phyloP scores from a whole-genome alignment of 2,329 filamentous ascomycete genomes.

The Dactylonectria macrodidyma region DNA sequence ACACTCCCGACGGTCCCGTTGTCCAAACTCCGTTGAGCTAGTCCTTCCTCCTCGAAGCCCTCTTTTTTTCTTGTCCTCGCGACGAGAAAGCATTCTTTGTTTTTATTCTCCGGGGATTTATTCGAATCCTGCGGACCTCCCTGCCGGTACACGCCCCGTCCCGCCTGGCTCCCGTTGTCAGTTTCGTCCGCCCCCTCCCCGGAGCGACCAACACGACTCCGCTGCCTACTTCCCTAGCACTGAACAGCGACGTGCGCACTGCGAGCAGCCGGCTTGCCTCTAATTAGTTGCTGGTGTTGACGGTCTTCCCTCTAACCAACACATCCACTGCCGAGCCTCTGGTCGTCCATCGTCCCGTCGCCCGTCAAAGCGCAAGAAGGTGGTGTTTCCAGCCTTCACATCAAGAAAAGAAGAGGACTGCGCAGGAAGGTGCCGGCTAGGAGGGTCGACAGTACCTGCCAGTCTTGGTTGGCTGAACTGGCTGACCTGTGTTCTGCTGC shows the following conservation, averaged over 20 bases:
- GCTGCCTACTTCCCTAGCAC: slow-evolving; percentile 14
- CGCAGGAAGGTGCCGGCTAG: slow-evolving; percentile 12
- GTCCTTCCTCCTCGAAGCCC: slow-evolving; percentile 20
- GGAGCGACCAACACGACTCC: slow-evolving; percentile 16
- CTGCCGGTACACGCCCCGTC: slow-evolving; percentile 22
- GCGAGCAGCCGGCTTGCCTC: slow-evolving; percentile 3
- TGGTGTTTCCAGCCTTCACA: background rate
- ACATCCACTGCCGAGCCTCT: slow-evolving; percentile 1
- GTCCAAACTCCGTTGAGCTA: slow-evolving; percentile 2
- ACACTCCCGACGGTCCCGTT: slow-evolving; percentile 40
- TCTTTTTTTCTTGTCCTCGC: slow-evolving; percentile 18
- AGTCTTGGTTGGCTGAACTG: slow-evolving; percentile 30
- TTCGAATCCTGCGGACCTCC: slow-evolving; percentile 11
- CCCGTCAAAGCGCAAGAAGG: background rate
- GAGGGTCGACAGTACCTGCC: slow-evolving; percentile 21
- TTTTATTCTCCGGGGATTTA: slow-evolving; percentile 8
- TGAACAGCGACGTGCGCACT: slow-evolving; percentile 5
- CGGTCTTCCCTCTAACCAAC: background rate
- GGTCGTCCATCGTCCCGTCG: background rate
- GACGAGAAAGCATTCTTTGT: slow-evolving; percentile 1
- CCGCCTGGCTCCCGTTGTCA: slow-evolving; percentile 27
- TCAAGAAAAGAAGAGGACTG: background rate
- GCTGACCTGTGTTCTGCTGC: slow-evolving; percentile 17
- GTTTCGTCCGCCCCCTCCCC: slow-evolving; percentile 10
- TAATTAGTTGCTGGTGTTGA: background rate